Conservation (phyloP, 768 basidiomycete genomes). For the Suillus fuscotomentosus region DNA sequence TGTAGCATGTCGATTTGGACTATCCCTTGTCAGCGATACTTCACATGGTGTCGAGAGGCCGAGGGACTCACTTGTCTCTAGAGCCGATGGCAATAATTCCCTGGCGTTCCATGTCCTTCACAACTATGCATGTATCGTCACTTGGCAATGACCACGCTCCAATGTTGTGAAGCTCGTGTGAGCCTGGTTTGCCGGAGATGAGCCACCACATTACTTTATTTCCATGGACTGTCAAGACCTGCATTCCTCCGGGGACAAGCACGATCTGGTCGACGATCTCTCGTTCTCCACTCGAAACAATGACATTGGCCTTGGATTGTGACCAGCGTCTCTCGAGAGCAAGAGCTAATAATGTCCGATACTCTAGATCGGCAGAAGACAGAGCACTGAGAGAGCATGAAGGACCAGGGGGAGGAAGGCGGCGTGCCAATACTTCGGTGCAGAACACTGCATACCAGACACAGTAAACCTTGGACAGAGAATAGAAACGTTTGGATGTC, state of each 20-base stretch:
- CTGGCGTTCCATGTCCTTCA: slow-evolving; percentile 13
- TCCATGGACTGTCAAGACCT: slow-evolving; percentile 26
- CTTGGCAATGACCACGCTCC: slow-evolving; percentile 17
- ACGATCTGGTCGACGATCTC: slow-evolving; percentile 24
- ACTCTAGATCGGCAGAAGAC: slow-evolving; percentile 23
- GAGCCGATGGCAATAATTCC: slow-evolving; percentile 22
- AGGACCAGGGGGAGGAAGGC: slow-evolving; percentile 20
- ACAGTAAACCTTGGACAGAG: slow-evolving; percentile 23
- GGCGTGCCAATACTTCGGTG: slow-evolving; percentile 17
- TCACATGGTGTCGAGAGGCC: neutral
- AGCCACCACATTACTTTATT: slow-evolving; percentile 23
- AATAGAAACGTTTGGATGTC: slow-evolving; percentile 27
- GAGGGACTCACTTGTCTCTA: slow-evolving; percentile 11
- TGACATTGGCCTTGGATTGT: slow-evolving; percentile 13
- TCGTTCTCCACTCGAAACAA: slow-evolving; percentile 8
- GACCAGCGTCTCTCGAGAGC: slow-evolving; percentile 23
- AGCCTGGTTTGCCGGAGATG: slow-evolving; percentile 16
- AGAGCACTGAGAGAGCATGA: slow-evolving; percentile 12
- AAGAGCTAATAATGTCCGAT: slow-evolving; percentile 27
- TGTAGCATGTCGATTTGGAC: slow-evolving; percentile 14
- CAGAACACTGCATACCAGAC: slow-evolving; percentile 23
- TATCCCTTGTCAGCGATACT: neutral
- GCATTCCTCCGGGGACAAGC: slow-evolving; percentile 23
- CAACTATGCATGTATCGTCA: slow-evolving; percentile 18
- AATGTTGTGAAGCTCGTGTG: slow-evolving; percentile 16